Conservation (phyloP, 2,329 filamentous ascomycete species). For the Trichoderma atroviride region DNA sequence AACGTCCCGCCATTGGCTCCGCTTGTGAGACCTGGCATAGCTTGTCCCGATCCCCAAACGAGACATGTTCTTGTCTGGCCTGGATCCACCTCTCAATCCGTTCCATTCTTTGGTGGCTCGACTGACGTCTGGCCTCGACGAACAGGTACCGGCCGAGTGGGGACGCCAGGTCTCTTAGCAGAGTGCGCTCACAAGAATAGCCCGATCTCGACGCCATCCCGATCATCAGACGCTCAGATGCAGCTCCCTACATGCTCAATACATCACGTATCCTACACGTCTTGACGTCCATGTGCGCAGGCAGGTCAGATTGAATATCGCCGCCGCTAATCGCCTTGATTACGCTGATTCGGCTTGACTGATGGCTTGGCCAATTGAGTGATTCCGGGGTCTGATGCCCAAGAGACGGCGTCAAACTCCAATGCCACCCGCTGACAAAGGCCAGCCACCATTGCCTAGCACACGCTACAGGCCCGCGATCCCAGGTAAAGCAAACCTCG, state of each 20-base stretch:
- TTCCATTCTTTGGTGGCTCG: constrained; percentile 14
- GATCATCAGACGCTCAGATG: constrained; percentile 2
- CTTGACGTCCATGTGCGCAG: neutral
- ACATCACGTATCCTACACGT: neutral
- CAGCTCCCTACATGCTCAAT: neutral
- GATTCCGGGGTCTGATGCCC: neutral
- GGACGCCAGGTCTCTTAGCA: neutral
- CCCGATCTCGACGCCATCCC: constrained; percentile 24
- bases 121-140: constrained; percentile 11
- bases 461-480: neutral
- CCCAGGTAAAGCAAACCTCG: constrained; percentile 17
- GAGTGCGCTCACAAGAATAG: neutral
- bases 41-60: constrained; percentile 23
- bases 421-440: constrained; percentile 18
- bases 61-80: constrained; percentile 22
- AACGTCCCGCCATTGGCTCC: constrained; percentile 18
- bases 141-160: constrained; percentile 17
- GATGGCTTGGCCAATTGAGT: neutral
- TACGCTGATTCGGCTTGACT: neutral
- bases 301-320: neutral
- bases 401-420: constrained; percentile 3
- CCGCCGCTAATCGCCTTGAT: neutral
- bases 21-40: constrained; percentile 20
- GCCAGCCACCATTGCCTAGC: neutral
- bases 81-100: constrained; percentile 9